Conservation (phyloP, 768 basidiomycete species). For the Psilocybe cubensis region DNA sequence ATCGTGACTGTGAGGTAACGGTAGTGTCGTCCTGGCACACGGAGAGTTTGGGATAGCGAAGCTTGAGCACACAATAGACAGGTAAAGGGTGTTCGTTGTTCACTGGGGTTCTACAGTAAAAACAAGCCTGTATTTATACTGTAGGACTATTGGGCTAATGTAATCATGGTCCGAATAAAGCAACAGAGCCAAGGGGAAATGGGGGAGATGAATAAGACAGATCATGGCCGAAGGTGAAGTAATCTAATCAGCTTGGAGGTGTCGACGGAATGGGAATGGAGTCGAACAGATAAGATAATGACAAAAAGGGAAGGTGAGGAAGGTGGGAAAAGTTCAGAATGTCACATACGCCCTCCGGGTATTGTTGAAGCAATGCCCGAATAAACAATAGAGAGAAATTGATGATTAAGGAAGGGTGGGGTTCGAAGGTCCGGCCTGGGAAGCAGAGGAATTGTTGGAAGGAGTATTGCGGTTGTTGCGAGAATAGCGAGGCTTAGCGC, state of each 20-base stretch:
- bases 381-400: background rate
- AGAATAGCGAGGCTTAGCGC: background rate
- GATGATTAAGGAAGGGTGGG: background rate
- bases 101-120: background rate
- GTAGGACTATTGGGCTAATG: background rate
- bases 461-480: background rate
- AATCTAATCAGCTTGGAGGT: background rate
- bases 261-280: background rate
- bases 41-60: too few species aligned
- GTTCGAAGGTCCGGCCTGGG: background rate
- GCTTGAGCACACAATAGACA: too few species aligned
- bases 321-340: background rate
- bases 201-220: background rate
- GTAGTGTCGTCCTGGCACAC: too few species aligned
- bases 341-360: conserved; percentile 5
- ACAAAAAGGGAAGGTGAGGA: background rate
- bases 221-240: background rate
- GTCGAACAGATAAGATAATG: background rate
- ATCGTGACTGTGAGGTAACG: too few species aligned
- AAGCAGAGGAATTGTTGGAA: background rate
- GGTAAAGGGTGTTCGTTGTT: too few species aligned
- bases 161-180: background rate
- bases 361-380: background rate
- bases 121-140: background rate
- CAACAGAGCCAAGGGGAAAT: background rate